phyloP scores from a whole-genome alignment of 1,139 yeast genomes.

The Kodamaea derodonti region DNA sequence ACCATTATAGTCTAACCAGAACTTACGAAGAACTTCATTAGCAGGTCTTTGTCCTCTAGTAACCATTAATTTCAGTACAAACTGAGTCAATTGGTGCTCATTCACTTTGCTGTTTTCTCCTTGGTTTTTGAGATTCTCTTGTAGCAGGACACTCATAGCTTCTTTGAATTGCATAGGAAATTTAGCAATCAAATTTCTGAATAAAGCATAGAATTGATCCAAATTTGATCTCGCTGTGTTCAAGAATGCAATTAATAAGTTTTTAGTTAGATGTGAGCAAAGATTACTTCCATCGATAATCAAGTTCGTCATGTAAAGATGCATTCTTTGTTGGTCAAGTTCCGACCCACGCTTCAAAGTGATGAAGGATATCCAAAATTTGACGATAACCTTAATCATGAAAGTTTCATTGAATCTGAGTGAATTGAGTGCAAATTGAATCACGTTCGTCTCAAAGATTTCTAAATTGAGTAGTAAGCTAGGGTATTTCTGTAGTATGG shows the following conservation, averaged over 20 bases:
- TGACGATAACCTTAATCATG: conserved; percentile 55
- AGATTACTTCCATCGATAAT: conserved; percentile 16
- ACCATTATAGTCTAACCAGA: conserved; percentile 60
- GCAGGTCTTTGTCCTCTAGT: conserved; percentile 66
- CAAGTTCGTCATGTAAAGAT: conserved; percentile 26
- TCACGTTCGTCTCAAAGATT: conserved; percentile 28
- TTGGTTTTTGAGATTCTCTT: conserved; percentile 14
- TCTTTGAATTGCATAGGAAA: conserved; percentile 44
- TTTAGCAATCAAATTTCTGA: conserved; percentile 51
- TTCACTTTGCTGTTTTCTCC: conserved; percentile 1
- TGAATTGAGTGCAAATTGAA: conserved; percentile 42
- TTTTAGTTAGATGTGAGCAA: conserved; percentile 33
- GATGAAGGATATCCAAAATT: conserved; percentile 63
- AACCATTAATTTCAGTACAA: conserved; percentile 52
- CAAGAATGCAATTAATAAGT: conserved; percentile 34
- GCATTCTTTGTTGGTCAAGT: conserved; percentile 40
- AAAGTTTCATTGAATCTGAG: conserved; percentile 60
- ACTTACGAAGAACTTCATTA: conserved; percentile 51
- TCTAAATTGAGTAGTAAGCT: conserved; percentile 37
- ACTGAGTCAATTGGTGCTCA: conserved; percentile 21
- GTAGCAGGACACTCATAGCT: conserved; percentile 41
- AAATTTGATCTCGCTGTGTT: conserved; percentile 58
- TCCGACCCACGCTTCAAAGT: conserved; percentile 50
- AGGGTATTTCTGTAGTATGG: conserved; percentile 51
- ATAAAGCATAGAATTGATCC: conserved; percentile 52